These are phyloP conservation scores for Coniferiporia sulphurascens DNA, from an alignment of 1,284 basidiomycete species.

Conservation along the genomic window DNA sequence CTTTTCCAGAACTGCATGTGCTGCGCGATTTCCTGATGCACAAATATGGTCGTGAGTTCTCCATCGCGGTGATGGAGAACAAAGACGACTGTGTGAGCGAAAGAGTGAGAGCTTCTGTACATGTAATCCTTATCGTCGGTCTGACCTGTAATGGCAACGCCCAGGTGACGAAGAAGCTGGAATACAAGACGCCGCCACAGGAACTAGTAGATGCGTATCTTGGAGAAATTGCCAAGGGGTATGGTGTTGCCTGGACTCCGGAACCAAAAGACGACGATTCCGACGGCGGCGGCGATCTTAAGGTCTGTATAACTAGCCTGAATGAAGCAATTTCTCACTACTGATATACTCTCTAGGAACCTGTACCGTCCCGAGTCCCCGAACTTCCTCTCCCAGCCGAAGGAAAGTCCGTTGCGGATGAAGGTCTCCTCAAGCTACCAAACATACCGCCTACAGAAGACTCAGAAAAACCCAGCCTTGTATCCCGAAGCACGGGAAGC, in stretches of 20 bases:
- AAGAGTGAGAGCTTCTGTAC: constrained; percentile 45
- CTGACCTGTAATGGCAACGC: neutral
- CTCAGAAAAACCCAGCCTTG: constrained; percentile 18
- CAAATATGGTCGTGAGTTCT: constrained; percentile 86
- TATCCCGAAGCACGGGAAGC: constrained; percentile 18
- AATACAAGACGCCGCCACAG: constrained; percentile 60
- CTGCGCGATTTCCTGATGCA: constrained; percentile 93
- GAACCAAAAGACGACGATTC: constrained; percentile 25
- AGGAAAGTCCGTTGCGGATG: constrained; percentile 8
- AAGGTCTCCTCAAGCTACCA: constrained; percentile 11
- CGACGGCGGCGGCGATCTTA: constrained; percentile 29
- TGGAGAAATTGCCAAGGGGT: constrained; percentile 83
- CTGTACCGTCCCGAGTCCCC: neutral
- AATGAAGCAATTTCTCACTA: neutral
- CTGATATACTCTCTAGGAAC: constrained; percentile 6
- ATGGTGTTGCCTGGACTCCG: constrained; percentile 66
- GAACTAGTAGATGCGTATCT: constrained; percentile 86
- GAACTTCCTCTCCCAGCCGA: neutral
- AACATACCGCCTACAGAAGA: constrained; percentile 21
- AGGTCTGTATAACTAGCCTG: constrained; percentile 26
- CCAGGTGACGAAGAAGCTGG: constrained; percentile 71
- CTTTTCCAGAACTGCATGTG: constrained; percentile 73
- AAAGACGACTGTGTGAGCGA: constrained; percentile 73
- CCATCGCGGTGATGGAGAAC: constrained; percentile 79
- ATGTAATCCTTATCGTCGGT: neutral